A percentile compares a stretch with the other conserved stretches of the same genome.
phyloP scores from a whole-genome alignment of 129 eudicot genomes.

The Ambrosia trifida region DNA sequence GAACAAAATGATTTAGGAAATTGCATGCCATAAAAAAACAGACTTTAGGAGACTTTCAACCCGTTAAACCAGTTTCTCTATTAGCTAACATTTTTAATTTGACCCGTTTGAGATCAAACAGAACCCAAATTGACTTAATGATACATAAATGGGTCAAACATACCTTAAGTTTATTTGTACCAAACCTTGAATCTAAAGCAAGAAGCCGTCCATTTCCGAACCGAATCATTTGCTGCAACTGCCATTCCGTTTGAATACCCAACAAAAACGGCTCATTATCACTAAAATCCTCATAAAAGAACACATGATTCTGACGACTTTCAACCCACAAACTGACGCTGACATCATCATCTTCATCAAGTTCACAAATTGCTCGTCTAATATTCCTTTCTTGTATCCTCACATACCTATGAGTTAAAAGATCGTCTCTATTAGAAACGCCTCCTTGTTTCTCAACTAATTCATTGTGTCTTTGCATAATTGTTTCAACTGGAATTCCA shows the following conservation, averaged over 20 bases:
- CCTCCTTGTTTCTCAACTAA: constrained; percentile 92
- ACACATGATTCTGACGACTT: constrained; percentile 55
- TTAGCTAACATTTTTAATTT: not conserved
- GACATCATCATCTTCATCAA: constrained; percentile 80
- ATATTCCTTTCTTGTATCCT: constrained; percentile 88
- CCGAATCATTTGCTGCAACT: constrained; percentile 90
- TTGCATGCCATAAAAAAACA: not conserved
- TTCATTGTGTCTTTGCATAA: constrained; percentile 94
- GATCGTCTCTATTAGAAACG: constrained; percentile 78
- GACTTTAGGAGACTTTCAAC: not conserved
- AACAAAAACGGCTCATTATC: constrained; percentile 66
- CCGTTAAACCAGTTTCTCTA: not conserved
- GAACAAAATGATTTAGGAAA: not conserved
- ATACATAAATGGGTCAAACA: constrained; percentile 13
- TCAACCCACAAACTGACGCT: constrained; percentile 87
- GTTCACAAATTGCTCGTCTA: constrained; percentile 65
- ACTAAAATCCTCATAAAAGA: constrained; percentile 79
- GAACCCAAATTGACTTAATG: constrained; percentile 1
- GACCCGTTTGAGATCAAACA: not conserved
- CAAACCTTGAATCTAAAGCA: constrained; percentile 80
- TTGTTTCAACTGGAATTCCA: constrained; percentile 92
- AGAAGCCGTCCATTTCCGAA: constrained; percentile 79
- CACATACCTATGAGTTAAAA: constrained; percentile 82
- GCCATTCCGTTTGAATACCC: constrained; percentile 96
- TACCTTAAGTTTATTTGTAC: constrained; percentile 83